Evolutionary conservation across 805 yeast species (phyloP), one percentile per base, ranked within the genome.

Genomic region (Teunomyces lycoperdinae): DNA sequence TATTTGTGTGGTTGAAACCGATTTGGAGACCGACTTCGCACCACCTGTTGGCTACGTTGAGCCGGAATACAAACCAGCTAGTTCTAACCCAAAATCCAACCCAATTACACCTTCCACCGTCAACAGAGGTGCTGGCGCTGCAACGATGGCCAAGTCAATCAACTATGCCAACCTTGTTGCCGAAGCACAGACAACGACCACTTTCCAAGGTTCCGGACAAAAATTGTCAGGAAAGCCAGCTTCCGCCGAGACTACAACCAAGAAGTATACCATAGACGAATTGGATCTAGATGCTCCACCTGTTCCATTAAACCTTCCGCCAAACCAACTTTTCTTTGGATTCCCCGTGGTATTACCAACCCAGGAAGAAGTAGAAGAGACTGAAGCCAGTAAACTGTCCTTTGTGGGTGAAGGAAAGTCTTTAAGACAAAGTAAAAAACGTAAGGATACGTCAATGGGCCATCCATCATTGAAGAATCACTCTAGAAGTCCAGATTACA

Each of bases 11-110:
- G 89, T 94, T 26, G 99, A 94, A 63, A 94, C 99, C 0, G 99
- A 94, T 70, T 75, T 94, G 51, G 96, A 89, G 50, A 96, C 97
- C 0, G 99, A 94, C 62, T 94, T 94, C 72, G 98, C 97, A 1
- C 96, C 99, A 2, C 99, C 99, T 0, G 96, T 92, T 4, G 99
- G 99, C 0, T 94, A 94, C 63, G 96, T 88, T 14, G 98, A 92
- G 62, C 97, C 97, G 1, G 90, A 87, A 49, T 58, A 73, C 53
- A 74, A 68, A 47, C 80, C 81, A 14, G 66, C 68, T 39, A 61
- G 62, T 10, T 60, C 65, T n/a, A 67, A 67, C 46, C 57, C 68
- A 1, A 45, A 57, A 2, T 60, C 56, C 9, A 68, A 66, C 6
- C 61, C 76, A 28, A 65, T 72, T 9, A 59, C 60, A 44, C 73